Evolutionary conservation across 169 alveolate species (phyloP), one percentile per base, ranked within the genome.

Genomic region (Fabrea salina): DNA sequence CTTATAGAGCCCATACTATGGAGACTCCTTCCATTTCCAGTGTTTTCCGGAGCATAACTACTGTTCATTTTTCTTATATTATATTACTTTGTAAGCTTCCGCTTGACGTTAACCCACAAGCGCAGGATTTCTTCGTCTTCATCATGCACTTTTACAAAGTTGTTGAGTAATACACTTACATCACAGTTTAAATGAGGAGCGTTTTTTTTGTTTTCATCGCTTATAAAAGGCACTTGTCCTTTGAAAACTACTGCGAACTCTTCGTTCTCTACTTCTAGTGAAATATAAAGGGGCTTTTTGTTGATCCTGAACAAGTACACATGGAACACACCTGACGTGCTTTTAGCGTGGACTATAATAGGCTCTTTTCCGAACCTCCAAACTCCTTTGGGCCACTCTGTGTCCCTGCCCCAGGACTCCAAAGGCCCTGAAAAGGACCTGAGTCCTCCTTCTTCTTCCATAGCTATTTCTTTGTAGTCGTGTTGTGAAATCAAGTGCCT

Each of bases 361-460:
- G 78, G 47, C 11, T 40, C 78, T n/a, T 68, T 33, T 43, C 78
- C 78, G 44, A 68, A 68, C 33, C 78, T 68, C 67, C 78, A 68
- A 43, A 68, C 50, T 68, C 78, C 78, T 30, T 68, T 68, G 1
- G 78, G 78, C 61, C 78, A 68, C 43, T 68, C 78, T 13, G 78
- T 68, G 44, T 68, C 61, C 19, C 78, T 68, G n/a, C 40, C 41
- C 61, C 78, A 68, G 1, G 78, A 68, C 13, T 68, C 78, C 40
- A 43, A 68, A 4, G 78, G 78, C 16, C 78, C 78, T 0, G 78
- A 68, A 44, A 68, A 68, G 7, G 78, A 68, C 25, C 78, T 40
- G n/a, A 13, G 16, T 11, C 78, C 78, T 68, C 78, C 78, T 40
- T 57, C 0, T 11, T 16, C 33, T 43, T 68, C 78, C 78, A 68